Conservation (phyloP, 495 filamentous ascomycete species). For the Penicillium nucicola region DNA sequence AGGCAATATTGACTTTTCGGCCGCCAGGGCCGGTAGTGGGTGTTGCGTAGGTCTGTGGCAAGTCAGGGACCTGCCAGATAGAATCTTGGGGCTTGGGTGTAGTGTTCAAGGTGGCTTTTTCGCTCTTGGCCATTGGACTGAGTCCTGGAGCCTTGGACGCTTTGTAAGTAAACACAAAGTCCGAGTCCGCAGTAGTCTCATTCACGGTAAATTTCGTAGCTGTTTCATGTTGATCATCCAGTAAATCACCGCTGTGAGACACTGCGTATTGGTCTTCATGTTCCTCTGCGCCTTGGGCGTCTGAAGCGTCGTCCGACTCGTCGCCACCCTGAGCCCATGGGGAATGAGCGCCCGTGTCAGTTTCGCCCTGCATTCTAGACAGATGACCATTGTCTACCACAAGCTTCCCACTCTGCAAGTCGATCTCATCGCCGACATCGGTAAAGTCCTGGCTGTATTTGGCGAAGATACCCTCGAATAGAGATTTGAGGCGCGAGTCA, state of each 20-base stretch:
- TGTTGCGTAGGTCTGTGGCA: conserved; percentile 33
- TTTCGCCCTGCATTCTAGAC: conserved; percentile 50
- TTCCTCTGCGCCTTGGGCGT: background rate
- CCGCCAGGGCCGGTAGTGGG: conserved; percentile 21
- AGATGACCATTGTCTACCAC: conserved; percentile 88
- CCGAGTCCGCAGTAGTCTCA: conserved; percentile 21
- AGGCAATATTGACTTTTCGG: conserved; percentile 10
- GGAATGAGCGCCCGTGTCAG: conserved; percentile 36
- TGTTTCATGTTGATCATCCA: background rate
- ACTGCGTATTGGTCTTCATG: conserved; percentile 7
- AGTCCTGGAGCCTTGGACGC: background rate
- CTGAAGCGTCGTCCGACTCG: conserved; percentile 4
- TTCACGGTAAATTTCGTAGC: background rate
- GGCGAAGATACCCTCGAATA: conserved; percentile 81
- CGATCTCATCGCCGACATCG: conserved; percentile 77
- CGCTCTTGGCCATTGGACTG: background rate
- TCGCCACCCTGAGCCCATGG: conserved; percentile 17
- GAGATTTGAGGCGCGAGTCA: conserved; percentile 66
- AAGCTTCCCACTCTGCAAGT: conserved; percentile 71
- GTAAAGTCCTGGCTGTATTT: conserved; percentile 85
- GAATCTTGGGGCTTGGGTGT: conserved; percentile 10
- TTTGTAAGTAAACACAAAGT: conserved; percentile 16
- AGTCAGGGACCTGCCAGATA: conserved; percentile 41
- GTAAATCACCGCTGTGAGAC: background rate
- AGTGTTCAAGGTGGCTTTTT: background rate